These are phyloP conservation scores for Acanthamoeba royreba DNA, from an alignment of 208 protist species.

Conservation along the genomic window DNA sequence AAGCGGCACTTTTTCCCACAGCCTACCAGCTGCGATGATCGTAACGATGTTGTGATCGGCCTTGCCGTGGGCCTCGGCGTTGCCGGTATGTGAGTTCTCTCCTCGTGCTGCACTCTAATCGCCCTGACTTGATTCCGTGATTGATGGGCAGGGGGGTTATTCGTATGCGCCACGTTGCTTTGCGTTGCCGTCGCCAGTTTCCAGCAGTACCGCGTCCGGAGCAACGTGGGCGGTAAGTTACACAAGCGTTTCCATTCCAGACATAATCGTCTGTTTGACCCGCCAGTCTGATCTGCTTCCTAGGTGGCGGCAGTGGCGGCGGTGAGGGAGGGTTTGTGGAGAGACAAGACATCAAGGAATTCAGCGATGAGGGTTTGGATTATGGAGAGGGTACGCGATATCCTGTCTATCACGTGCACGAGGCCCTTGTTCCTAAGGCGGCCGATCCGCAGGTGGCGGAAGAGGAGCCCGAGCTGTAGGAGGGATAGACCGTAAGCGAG, in stretches of 20 bases:
- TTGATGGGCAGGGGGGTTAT: neutral
- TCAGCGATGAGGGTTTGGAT: too few species aligned
- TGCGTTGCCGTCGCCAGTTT: neutral
- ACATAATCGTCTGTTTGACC: too few species aligned
- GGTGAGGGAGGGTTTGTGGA: too few species aligned
- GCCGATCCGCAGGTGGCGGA: neutral
- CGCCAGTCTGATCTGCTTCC: too few species aligned
- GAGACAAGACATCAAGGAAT: too few species aligned
- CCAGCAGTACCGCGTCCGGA: neutral
- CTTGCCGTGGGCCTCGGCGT: neutral
- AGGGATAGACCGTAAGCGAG: neutral
- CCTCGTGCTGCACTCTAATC: neutral
- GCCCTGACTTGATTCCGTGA: neutral
- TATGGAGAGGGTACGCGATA: too few species aligned
- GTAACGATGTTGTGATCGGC: neutral
- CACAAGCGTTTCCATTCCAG: too few species aligned
- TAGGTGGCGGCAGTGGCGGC: too few species aligned
- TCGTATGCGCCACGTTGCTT: neutral
- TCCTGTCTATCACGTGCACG: too few species aligned
- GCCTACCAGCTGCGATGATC: neutral
- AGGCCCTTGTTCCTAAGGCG: too few species aligned
- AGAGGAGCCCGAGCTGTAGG: neutral
- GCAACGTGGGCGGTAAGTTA: too few species aligned
- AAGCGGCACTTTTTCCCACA: neutral
- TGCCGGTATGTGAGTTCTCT: neutral